phyloP scores from a whole-genome alignment of 129 eudicot genomes.

The Saposhnikovia divaricata region DNA sequence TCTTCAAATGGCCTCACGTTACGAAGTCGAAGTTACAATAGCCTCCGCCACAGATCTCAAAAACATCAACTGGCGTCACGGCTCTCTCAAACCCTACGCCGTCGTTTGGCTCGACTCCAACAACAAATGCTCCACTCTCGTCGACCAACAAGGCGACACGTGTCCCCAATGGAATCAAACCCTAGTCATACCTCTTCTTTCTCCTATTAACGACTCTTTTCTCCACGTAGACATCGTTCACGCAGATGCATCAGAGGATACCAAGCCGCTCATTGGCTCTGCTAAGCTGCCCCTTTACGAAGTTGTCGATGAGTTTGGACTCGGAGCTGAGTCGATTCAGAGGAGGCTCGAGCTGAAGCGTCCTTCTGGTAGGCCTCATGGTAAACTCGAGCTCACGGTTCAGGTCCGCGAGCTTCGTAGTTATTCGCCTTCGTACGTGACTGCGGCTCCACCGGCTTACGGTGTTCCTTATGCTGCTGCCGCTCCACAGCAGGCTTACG shows the following conservation, averaged over 20 bases:
- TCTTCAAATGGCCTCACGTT: conserved; percentile 39
- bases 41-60: conserved; percentile 70
- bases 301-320: conserved; percentile 51
- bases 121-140: conserved; percentile 46
- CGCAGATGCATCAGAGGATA: conserved; percentile 50
- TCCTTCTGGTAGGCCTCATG: conserved; percentile 94
- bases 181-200: conserved; percentile 45
- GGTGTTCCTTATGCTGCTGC: conserved; percentile 27
- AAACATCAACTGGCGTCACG: conserved; percentile 88
- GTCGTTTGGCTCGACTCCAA: conserved; percentile 79
- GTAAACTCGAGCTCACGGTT: conserved; percentile 43
- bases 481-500: conserved; percentile 24
- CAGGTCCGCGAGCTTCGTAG: conserved; percentile 41
- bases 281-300: conserved; percentile 52
- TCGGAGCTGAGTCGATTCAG: conserved; percentile 30
- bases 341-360: conserved; percentile 48
- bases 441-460: conserved; percentile 37
- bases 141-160: conserved; percentile 61
- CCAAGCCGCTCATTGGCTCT: conserved; percentile 86
- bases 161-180: conserved; percentile 57
- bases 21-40: conserved; percentile 61
- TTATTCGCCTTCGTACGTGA: conserved; percentile 46
- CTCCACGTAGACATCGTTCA: conserved; percentile 69
- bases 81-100: conserved; percentile 71
- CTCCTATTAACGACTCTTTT: conserved; percentile 61